Conservation (phyloP, 805 yeast species). For the Pichia sporocuriosa region DNA sequence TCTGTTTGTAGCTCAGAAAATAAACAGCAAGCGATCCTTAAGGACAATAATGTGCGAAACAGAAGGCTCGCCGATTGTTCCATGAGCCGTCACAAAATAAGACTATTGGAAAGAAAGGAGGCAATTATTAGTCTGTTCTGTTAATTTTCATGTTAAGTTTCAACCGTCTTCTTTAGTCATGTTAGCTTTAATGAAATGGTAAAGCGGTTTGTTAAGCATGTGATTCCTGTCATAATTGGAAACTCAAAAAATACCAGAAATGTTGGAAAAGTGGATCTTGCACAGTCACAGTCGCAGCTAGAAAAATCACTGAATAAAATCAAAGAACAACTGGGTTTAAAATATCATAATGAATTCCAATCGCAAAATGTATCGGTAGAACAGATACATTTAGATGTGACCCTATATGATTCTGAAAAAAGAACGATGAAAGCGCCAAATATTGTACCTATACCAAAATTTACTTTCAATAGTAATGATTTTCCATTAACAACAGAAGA, state of each 20-base stretch:
- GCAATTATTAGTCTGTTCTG: too few relatives aligned
- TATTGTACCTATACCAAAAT: constrained; percentile 1
- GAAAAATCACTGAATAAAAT: neutral
- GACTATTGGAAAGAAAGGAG: too few relatives aligned
- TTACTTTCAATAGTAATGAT: constrained; percentile 6
- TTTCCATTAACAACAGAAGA: constrained; percentile 9
- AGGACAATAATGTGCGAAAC: too few relatives aligned
- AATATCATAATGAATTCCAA: neutral
- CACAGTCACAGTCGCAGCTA: neutral
- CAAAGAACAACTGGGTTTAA: neutral
- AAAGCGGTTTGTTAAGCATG: too few relatives aligned
- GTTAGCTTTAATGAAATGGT: too few relatives aligned
- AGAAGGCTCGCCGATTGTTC: too few relatives aligned
- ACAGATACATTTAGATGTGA: neutral
- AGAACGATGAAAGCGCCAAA: neutral
- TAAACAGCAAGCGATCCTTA: too few relatives aligned
- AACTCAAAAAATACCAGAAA: neutral
- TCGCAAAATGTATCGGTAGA: neutral
- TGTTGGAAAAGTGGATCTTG: too few relatives aligned
- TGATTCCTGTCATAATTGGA: neutral
- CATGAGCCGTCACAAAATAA: too few relatives aligned
- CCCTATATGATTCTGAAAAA: neutral
- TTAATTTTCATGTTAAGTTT: too few relatives aligned
- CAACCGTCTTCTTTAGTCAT: too few relatives aligned
- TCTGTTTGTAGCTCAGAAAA: too few relatives aligned